Conservation (phyloP, 1,284 basidiomycete genomes). For the Mycocalia duriaeana region DNA sequence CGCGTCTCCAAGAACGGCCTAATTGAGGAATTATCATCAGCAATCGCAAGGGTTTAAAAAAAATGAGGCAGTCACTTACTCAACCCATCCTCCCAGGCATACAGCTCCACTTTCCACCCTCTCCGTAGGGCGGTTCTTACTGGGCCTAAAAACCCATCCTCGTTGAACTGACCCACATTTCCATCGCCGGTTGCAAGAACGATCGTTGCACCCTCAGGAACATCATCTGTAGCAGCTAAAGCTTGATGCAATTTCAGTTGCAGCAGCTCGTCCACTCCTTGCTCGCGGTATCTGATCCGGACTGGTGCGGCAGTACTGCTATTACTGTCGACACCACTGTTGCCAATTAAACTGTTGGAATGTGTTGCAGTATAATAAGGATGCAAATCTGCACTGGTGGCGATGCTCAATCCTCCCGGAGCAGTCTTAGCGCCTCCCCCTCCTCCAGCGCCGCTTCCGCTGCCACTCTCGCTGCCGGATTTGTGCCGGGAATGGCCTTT, state of each 20-base stretch:
- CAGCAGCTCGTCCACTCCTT: conserved; percentile 84
- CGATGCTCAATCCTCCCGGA: conserved; percentile 8
- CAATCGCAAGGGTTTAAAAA: no score
- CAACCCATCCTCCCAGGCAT: conserved; percentile 78
- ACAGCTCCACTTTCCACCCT: conserved; percentile 86
- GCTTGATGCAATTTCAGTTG: conserved; percentile 85
- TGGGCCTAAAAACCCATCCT: conserved; percentile 79
- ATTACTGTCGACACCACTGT: neutral
- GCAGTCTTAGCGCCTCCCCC: conserved; percentile 10
- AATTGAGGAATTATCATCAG: conserved; percentile 5
- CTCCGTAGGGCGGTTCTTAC: conserved; percentile 76
- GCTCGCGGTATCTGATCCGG: conserved; percentile 55
- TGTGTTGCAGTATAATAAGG: conserved; percentile 11
- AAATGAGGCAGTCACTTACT: conserved; percentile 42
- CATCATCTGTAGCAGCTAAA: conserved; percentile 60
- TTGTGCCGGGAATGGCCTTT: conserved; percentile 24
- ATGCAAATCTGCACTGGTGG: conserved; percentile 8
- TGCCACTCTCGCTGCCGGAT: conserved; percentile 29
- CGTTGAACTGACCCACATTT: conserved; percentile 82
- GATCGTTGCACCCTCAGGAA: conserved; percentile 67
- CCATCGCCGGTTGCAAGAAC: conserved; percentile 88
- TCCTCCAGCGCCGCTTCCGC: conserved; percentile 14
- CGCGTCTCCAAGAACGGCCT: conserved; percentile 59
- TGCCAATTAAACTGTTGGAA: conserved; percentile 6
- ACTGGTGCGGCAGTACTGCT: neutral